Evolutionary conservation across 495 filamentous ascomycete species (phyloP).

Genomic region (Aspergillus steynii): DNA sequence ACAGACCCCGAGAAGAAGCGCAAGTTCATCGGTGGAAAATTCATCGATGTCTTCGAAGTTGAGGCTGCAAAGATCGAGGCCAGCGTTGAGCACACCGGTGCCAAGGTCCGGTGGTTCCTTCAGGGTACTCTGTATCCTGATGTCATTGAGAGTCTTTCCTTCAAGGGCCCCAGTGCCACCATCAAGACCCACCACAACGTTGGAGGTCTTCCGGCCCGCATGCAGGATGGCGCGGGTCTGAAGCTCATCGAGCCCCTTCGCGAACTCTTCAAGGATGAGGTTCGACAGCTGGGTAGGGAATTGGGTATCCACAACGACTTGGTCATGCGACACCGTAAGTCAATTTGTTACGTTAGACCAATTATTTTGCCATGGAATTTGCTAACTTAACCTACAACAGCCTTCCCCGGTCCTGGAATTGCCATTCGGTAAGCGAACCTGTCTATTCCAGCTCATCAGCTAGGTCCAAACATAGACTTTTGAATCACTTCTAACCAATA

Average conservation of each 20-base stretch:
- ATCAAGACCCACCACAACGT: conserved; percentile 91
- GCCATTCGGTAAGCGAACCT: conserved; percentile 59
- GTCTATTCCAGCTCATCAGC: neutral
- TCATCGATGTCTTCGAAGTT: conserved; percentile 87
- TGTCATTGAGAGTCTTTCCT: conserved; percentile 79
- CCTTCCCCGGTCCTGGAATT: conserved; percentile 66
- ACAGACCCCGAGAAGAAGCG: conserved; percentile 87
- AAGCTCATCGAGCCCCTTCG: conserved; percentile 80
- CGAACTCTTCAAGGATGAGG: conserved; percentile 81
- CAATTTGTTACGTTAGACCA: too few relatives aligned
- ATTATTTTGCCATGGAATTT: neutral
- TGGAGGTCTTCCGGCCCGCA: conserved; percentile 62
- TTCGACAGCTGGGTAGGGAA: conserved; percentile 70
- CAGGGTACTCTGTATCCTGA: conserved; percentile 84
- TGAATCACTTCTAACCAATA: neutral
- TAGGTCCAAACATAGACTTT: neutral
- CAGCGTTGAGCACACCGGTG: conserved; percentile 60
- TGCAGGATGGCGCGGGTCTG: conserved; percentile 58
- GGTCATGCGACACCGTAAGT: conserved; percentile 70
- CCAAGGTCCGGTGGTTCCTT: conserved; percentile 78
- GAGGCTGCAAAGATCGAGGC: conserved; percentile 75
- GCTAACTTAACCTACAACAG: conserved; percentile 11
- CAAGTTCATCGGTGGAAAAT: conserved; percentile 83
- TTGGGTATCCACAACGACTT: conserved; percentile 76
- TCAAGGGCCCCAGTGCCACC: conserved; percentile 77